phyloP scores from a whole-genome alignment of 495 filamentous ascomycete species.

The Penicillium paxilli region DNA sequence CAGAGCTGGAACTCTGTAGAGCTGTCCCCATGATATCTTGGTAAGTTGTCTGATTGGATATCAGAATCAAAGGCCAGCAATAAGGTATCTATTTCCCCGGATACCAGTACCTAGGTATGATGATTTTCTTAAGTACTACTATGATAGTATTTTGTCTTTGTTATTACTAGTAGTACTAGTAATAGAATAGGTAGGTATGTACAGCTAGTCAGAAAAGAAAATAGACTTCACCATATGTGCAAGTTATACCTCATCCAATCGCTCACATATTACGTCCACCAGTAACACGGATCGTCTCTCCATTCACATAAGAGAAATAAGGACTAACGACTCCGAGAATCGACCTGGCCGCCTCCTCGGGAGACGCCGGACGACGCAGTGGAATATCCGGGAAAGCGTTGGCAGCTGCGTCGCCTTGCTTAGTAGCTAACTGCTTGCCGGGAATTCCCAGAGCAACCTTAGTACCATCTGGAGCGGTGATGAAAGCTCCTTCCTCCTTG shows the following conservation, averaged over 20 bases:
- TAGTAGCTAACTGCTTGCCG: conserved; percentile 47
- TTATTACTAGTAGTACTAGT: neutral
- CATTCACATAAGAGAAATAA: conserved; percentile 76
- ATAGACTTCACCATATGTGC: neutral
- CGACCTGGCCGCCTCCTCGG: conserved; percentile 76
- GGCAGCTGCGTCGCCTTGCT: conserved; percentile 32
- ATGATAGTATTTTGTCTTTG: too few relatives aligned
- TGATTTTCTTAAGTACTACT: too few relatives aligned
- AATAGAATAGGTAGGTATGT: neutral
- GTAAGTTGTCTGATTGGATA: neutral
- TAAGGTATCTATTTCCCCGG: neutral
- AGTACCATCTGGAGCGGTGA: conserved; percentile 71
- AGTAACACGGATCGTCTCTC: conserved; percentile 82
- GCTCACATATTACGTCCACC: conserved; percentile 78
- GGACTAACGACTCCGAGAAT: conserved; percentile 80
- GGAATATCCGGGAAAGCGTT: conserved; percentile 65
- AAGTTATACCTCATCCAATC: too few relatives aligned
- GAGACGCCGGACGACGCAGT: conserved; percentile 68
- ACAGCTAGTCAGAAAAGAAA: neutral
- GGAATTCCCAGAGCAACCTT: conserved; percentile 81
- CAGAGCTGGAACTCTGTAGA: neutral
- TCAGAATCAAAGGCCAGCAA: neutral
- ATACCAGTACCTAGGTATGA: too few relatives aligned
- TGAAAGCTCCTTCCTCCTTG: conserved; percentile 78
- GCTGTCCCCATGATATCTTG: neutral